Conservation (phyloP, 495 filamentous ascomycete species). For the Chlorociboria aeruginascens region DNA sequence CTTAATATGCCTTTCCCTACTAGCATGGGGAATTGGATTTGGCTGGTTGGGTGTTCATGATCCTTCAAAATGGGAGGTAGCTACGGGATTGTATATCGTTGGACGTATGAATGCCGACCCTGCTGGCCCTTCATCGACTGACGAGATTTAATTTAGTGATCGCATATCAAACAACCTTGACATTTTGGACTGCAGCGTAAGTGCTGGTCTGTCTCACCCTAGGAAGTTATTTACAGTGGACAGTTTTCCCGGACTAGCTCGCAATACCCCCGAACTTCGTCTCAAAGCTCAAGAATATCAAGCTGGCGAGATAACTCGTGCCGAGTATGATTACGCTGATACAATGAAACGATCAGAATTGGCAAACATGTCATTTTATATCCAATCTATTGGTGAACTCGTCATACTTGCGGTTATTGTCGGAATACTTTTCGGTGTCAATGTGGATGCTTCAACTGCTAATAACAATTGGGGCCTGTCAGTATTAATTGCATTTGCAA, state of each 20-base stretch:
- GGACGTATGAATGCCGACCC: slow-evolving; percentile 21
- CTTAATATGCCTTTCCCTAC: slow-evolving; percentile 42
- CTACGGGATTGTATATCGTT: slow-evolving; percentile 47
- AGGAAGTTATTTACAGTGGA: not conserved
- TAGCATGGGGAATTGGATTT: slow-evolving; percentile 50
- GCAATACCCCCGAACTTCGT: slow-evolving; percentile 43
- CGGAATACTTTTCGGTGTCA: slow-evolving; percentile 47
- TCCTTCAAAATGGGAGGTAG: slow-evolving; percentile 41
- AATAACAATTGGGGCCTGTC: slow-evolving; percentile 56
- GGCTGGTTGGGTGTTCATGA: slow-evolving; percentile 52
- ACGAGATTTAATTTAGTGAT: slow-evolving; percentile 28
- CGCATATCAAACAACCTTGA: slow-evolving; percentile 53
- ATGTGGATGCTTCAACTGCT: slow-evolving; percentile 41
- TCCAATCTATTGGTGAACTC: slow-evolving; percentile 48
- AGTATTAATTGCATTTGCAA: slow-evolving; percentile 52
- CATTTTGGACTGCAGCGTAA: slow-evolving; percentile 51
- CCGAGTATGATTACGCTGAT: slow-evolving; percentile 49
- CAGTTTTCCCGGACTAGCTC: slow-evolving; percentile 44
- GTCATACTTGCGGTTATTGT: slow-evolving; percentile 50
- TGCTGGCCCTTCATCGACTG: no score
- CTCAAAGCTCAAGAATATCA: slow-evolving; percentile 39
- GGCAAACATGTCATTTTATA: slow-evolving; percentile 49
- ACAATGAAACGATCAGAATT: slow-evolving; percentile 49
- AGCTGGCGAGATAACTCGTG: slow-evolving; percentile 38
- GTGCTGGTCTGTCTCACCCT: not conserved